Base-by-base conservation (phyloP, 257 asterid species). In the Echium plantagineum region DNA sequence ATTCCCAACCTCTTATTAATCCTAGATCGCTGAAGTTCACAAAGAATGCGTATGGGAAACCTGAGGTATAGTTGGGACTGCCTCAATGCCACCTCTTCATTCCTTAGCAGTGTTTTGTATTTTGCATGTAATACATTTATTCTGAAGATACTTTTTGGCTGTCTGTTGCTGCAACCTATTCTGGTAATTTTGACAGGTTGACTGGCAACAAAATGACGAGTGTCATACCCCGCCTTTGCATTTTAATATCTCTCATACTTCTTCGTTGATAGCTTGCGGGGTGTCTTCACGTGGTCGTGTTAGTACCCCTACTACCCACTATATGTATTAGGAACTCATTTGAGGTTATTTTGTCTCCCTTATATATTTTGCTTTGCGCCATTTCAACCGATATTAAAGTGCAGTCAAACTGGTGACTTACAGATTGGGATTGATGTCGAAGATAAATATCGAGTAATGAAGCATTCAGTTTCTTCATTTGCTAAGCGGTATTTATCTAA, bases 341-440 rank as follows among this genome's bases (percentile, higher is more conserved):
- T 28, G 32, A 28, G 5, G 3, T 28, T 28, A 35, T 35, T 7
- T 35, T 35, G 12, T 3, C 46, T 35, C 9, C 46, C 10, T n/a
- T n/a, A n/a, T n/a, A n/a, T n/a, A 31, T 31, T 0, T 7, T 35
- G 46, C 46, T 35, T 8, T 35, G 32, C 5, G 10, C 46, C 2
- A 35, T 35, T 35, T 7, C 1, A 1, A 9, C 46, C 46, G 46
- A 35, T 35, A 8, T 35, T 7, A 35, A 35, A 35, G 5, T 7
- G 46, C 46, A 35, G 10, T 35, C 62, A 35, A 52, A 54, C 47
- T 24, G 17, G 61, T 71, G 26, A 72, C 60, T 57, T 71, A 58
- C 69, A 91, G 98, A 84, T 91, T 55, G 98, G 98, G 21, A 76
- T 91, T 66, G 98, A 91, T 61, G 81, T 91, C 66, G 96, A 91